Conservation (phyloP, 2,329 filamentous ascomycete genomes). For the Scortechinia acanthostroma region DNA sequence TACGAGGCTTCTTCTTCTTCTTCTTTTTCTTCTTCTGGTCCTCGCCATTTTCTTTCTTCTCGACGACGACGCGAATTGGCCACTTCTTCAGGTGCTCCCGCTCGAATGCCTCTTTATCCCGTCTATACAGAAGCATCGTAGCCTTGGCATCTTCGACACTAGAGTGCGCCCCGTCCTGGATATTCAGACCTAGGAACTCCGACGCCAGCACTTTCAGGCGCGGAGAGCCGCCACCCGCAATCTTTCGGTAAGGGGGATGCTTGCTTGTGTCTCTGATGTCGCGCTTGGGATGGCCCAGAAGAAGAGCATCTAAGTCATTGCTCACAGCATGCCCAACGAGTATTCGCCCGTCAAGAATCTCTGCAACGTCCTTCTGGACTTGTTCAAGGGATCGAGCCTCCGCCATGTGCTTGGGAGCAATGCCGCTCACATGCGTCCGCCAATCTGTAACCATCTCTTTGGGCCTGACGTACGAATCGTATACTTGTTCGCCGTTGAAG, state of each 20-base stretch:
- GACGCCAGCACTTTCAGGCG: constrained; percentile 50
- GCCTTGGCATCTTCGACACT: constrained; percentile 76
- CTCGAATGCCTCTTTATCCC: constrained; percentile 80
- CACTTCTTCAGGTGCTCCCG: constrained; percentile 68
- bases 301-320: constrained; percentile 65
- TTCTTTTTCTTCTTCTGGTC: constrained; percentile 28
- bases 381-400: constrained; percentile 65
- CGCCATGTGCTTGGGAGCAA: constrained; percentile 67
- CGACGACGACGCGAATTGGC: constrained; percentile 24
- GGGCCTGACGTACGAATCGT: constrained; percentile 84
- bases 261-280: constrained; percentile 81
- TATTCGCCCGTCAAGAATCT: constrained; percentile 63
- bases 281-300: constrained; percentile 71
- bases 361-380: constrained; percentile 67
- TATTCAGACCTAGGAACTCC: constrained; percentile 50
- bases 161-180: constrained; percentile 57
- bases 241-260: constrained; percentile 67
- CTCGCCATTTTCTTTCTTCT: constrained; percentile 16
- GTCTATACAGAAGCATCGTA: constrained; percentile 81
- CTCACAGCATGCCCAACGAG: constrained; percentile 78
- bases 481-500: constrained; percentile 84
- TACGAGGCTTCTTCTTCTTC: constrained; percentile 29
- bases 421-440: constrained; percentile 79
- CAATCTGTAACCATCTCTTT: constrained; percentile 79
- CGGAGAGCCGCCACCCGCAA: constrained; percentile 62